Percentiles rank a stretch among this genome's conserved stretches.
These are phyloP conservation scores for Picochlorum sp. DNA, from an alignment of 139 green algal species.

Conservation along the genomic window DNA sequence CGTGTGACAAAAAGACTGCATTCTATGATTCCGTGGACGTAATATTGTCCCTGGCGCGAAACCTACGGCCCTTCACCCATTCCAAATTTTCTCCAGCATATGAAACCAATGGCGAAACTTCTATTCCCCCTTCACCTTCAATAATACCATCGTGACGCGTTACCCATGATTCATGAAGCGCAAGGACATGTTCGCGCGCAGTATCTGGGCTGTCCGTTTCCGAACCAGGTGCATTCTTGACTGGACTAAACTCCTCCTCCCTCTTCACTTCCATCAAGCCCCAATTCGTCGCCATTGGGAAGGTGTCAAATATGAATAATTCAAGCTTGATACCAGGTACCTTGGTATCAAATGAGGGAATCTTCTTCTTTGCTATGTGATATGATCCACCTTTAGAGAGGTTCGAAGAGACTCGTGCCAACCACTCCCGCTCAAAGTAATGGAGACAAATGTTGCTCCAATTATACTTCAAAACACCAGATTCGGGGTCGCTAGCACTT, in stretches of 20 bases:
- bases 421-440: conserved; percentile 76
- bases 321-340: conserved; percentile 84
- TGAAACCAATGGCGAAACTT: conserved; percentile 61
- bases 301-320: conserved; percentile 96
- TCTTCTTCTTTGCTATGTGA: conserved; percentile 84
- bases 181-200: conserved; percentile 58
- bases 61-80: conserved; percentile 9
- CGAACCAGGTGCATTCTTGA: conserved; percentile 75
- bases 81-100: conserved; percentile 71
- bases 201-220: conserved; percentile 74
- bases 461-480: conserved; percentile 61
- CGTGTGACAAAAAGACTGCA: neutral
- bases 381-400: conserved; percentile 42
- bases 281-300: conserved; percentile 44
- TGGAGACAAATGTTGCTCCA: conserved; percentile 97
- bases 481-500: conserved; percentile 40
- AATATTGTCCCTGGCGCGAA: conserved; percentile 4
- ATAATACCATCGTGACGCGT: conserved; percentile 33
- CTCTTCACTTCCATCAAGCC: conserved; percentile 56
- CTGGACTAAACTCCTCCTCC: conserved; percentile 73
- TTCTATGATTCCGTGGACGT: neutral
- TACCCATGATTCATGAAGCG: conserved; percentile 56
- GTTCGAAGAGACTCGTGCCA: conserved; percentile 35
- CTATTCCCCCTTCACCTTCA: conserved; percentile 36
- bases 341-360: conserved; percentile 49